Percentiles rank a stretch among this genome's conserved stretches.
Conservation (phyloP, 805 yeast species). For the Metschnikowia proteae region DNA sequence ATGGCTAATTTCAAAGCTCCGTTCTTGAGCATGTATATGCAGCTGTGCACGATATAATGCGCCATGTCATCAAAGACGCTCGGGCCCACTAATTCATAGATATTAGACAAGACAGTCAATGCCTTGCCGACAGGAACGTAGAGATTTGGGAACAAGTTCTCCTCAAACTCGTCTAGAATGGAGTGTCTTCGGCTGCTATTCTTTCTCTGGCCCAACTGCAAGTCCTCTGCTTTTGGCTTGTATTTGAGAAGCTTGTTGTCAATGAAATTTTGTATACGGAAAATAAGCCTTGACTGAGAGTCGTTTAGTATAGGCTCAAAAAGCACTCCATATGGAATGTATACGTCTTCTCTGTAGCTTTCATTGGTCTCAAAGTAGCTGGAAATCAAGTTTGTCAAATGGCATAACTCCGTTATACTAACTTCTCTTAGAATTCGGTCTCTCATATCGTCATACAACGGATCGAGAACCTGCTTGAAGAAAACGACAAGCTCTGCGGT, state of each 20-base stretch:
- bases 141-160: conserved; percentile 41
- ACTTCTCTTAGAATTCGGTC: conserved; percentile 65
- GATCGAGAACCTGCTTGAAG: conserved; percentile 66
- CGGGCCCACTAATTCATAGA: conserved; percentile 75
- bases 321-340: conserved; percentile 44
- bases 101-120: conserved; percentile 64
- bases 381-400: conserved; percentile 64
- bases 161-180: conserved; percentile 29
- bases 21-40: conserved; percentile 56
- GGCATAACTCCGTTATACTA: conserved; percentile 67
- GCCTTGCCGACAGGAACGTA: conserved; percentile 74
- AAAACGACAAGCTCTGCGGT: conserved; percentile 47
- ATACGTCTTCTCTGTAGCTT: conserved; percentile 30
- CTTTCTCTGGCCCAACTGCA: conserved; percentile 49
- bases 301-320: conserved; percentile 72
- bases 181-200: conserved; percentile 9
- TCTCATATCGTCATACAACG: conserved; percentile 69
- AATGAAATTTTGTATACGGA: conserved; percentile 70
- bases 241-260: conserved; percentile 66
- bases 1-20: conserved; percentile 47
- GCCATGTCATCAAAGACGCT: conserved; percentile 85
- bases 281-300: conserved; percentile 74
- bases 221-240: conserved; percentile 63
- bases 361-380: conserved; percentile 65
- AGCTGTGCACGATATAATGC: conserved; percentile 77